Base-by-base conservation (phyloP, 2,329 filamentous ascomycete species). In the Setomelanomma holmii region DNA sequence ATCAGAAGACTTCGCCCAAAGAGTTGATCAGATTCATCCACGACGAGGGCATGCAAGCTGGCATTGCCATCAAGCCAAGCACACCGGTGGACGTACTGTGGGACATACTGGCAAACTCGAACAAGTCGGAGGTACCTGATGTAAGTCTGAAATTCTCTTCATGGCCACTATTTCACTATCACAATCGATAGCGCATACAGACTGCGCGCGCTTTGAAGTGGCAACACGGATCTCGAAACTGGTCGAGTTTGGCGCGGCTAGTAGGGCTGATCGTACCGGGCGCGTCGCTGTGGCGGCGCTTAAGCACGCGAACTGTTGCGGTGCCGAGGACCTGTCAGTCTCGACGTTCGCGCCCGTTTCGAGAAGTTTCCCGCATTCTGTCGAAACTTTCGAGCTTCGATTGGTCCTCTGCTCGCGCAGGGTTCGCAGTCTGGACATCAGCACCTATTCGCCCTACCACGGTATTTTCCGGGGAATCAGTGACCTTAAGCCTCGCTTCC, bases 41-140 rank as follows among this genome's bases (percentile, higher is more conserved):
- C 78, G 86, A 89, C 47, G 82, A 87, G 55, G 93, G 91, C 40
- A 87, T 99, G 83, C 85, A 93, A 66, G 95, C 95, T 6, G 95
- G 95, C 50, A 91, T 99, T 68, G 95, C 95, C 8, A 90, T 99
- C 71, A 99, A 99, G 82, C 95, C 95, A 1, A 88, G 88, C 63
- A 99, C 95, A 1, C 82, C 86, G 3, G 93, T 96, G 6, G 90
- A 96, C 71, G 93, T 99, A 40, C 80, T 99, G 49, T 97, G 90
- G 84, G 91, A 96, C 39, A 89, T 97, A 46, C 78, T 98, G 45
- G 92, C 93, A 63, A 89, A 81, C 64, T 71, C 84, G 2, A 82
- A 90, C 43, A 83, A 85, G 68, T 84, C 85, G 59, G 95, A 97
- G 74, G 82, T 86, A 49, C 95, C 95, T 8, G 95, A 99, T 82